Evolutionary conservation across 441 rosid genomes (phyloP).

Genomic region (Mallotus japonicus): DNA sequence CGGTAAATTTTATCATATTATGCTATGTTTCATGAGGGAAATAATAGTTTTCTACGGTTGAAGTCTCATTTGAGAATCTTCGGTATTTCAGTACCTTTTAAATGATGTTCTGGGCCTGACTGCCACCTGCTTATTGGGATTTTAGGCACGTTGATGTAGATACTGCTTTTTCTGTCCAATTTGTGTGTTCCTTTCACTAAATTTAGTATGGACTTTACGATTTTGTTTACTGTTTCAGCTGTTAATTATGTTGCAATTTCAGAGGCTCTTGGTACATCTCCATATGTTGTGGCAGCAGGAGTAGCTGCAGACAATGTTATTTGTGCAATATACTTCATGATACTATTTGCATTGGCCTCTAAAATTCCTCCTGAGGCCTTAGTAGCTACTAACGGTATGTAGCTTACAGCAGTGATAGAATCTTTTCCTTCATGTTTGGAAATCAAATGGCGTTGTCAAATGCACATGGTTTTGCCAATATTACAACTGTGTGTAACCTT

Average conservation of each 20-base stretch:
- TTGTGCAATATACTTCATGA: conserved; percentile 58
- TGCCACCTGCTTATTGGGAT: neutral
- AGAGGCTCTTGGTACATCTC: conserved; percentile 66
- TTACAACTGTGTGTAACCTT: neutral
- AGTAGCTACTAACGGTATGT: conserved; percentile 39
- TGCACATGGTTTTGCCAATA: neutral
- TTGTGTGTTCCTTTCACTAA: conserved; percentile 10
- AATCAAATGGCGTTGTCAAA: neutral
- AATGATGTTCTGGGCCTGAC: neutral
- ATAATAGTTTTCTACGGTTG: neutral
- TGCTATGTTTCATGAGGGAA: neutral
- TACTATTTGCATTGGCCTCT: conserved; percentile 65
- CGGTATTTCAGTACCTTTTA: neutral
- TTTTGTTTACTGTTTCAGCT: conserved; percentile 40
- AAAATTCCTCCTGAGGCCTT: conserved; percentile 57
- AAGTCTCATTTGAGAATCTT: neutral
- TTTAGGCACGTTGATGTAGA: neutral
- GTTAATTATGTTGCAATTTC: conserved; percentile 82
- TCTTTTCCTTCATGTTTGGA: neutral
- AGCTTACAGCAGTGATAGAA: neutral
- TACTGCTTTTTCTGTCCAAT: neutral
- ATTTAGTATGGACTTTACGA: conserved; percentile 17
- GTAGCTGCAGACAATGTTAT: conserved; percentile 81
- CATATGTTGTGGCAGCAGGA: conserved; percentile 79
- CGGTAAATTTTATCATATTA: neutral